These are phyloP conservation scores for Pleurotus cornucopiae DNA, from an alignment of 768 basidiomycete species.

Conservation along the genomic window DNA sequence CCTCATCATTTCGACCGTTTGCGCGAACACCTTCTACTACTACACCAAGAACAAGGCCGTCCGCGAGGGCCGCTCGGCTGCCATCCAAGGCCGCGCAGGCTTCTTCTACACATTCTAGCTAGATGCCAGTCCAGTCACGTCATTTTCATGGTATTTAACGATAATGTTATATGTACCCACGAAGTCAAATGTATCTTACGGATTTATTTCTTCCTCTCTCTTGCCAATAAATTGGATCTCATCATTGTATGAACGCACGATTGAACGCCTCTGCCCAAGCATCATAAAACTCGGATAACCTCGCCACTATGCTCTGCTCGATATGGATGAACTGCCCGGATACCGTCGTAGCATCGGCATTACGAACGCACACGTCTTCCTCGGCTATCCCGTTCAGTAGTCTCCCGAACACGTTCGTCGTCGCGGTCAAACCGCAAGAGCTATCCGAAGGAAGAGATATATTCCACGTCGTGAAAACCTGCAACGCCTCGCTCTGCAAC, in stretches of 20 bases:
- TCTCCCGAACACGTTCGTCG: constrained; percentile 41
- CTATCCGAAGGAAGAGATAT: constrained; percentile 38
- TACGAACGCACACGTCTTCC: constrained; percentile 23
- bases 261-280: constrained; percentile 31
- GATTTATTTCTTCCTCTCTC: background rate
- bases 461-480: constrained; percentile 30
- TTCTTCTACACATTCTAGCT: constrained; percentile 27
- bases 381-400: constrained; percentile 33
- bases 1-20: constrained; percentile 24
- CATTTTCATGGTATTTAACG: background rate
- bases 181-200: constrained; percentile 2
- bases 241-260: constrained; percentile 13
- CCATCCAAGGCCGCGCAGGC: constrained; percentile 31
- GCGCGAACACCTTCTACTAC: constrained; percentile 23
- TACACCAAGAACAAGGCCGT: constrained; percentile 24
- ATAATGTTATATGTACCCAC: constrained; percentile 4
- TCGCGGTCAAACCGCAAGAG: constrained; percentile 35
- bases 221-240: background rate
- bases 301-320: constrained; percentile 30
- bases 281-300: constrained; percentile 19
- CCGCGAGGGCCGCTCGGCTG: constrained; percentile 25
- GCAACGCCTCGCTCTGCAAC: constrained; percentile 24
- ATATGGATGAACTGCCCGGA: constrained; percentile 39
- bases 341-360: constrained; percentile 18
- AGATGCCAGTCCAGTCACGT: background rate